Conservation (phyloP, 345 rosid species). For the Brassica rapa region DNA sequence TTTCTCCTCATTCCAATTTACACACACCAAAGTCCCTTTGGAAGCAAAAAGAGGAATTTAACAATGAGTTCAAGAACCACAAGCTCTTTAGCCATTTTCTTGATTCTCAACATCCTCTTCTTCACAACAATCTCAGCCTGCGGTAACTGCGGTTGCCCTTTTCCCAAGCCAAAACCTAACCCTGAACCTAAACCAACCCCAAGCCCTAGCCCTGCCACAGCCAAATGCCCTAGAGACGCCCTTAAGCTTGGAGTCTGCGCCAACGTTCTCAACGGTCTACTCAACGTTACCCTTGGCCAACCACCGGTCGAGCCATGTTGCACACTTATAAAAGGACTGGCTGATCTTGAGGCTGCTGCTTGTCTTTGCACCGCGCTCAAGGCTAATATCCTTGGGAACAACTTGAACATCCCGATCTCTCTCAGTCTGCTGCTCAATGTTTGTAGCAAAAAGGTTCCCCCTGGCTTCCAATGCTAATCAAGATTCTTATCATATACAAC, state of each 20-base stretch:
- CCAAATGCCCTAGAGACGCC: conserved; percentile 47
- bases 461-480: conserved; percentile 48
- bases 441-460: conserved; percentile 41
- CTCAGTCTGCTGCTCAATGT: conserved; percentile 52
- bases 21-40: background rate
- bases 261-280: conserved; percentile 43
- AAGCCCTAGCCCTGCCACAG: conserved; percentile 34
- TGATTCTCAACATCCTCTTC: conserved; percentile 56
- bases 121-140: conserved; percentile 50
- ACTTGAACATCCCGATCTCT: conserved; percentile 47
- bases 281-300: conserved; percentile 43
- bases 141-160: conserved; percentile 48
- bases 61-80: conserved; percentile 55
- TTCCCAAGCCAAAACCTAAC: conserved; percentile 49
- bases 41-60: background rate
- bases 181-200: conserved; percentile 43
- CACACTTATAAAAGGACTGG: conserved; percentile 48
- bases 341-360: conserved; percentile 54
- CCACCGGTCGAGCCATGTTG: conserved; percentile 57
- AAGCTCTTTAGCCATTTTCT: conserved; percentile 50
- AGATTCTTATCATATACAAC: conserved; percentile 25
- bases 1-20: conserved; percentile 26
- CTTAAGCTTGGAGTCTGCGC: conserved; percentile 53
- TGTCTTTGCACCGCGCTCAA: conserved; percentile 63
- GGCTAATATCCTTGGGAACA: conserved; percentile 52